Evolutionary conservation across 1,284 basidiomycete species (phyloP), one percentile per base, ranked within the genome.

Genomic region (Anthracocystis setariae): DNA sequence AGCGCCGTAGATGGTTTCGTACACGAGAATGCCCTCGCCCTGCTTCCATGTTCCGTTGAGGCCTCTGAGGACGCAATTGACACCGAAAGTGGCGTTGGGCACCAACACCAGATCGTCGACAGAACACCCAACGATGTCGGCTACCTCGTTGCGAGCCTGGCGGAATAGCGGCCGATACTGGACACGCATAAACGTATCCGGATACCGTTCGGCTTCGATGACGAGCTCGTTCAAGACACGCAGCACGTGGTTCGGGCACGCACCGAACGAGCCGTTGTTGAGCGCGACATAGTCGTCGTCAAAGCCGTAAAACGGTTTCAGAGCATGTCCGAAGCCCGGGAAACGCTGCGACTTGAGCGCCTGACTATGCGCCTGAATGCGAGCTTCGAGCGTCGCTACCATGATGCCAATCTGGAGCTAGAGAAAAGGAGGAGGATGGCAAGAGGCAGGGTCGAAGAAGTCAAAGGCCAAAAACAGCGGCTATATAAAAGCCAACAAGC

Each of bases 41-140:
- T 77, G 61, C 38, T 74, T 29, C 78, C 77, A 83, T 1, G 49
- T 51, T 3, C 64, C 54, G 23, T 73, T 62, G 23, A 83, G 21
- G 7, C 72, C 74, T 0, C 80, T 56, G 15, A 84, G 35, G 0
- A 80, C 77, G 3, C 64, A 62, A 51, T 83, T 82, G 57, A 83
- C 73, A 10, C 79, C 83, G 2, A 64, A 65, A 8, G 83, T 82
- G 1, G 82, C 77, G 46, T 82, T 83, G 27, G 60, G 38, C 5
- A 84, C 74, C 32, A 84, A 61, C 35, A 79, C 82, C 2, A 84
- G 27, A 40, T 83, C 78, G 21, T 63, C 55, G 0, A 52, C 40
- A 18, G 54, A 25, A 39, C 65, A 68, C 2, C 38, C 25, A 0
- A 68, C 61, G 15, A 69, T 12, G 9, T 58, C 37, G 8, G 70